phyloP scores from a whole-genome alignment of 108 stramenopile genomes.

The Cyclotella distinguenda region DNA sequence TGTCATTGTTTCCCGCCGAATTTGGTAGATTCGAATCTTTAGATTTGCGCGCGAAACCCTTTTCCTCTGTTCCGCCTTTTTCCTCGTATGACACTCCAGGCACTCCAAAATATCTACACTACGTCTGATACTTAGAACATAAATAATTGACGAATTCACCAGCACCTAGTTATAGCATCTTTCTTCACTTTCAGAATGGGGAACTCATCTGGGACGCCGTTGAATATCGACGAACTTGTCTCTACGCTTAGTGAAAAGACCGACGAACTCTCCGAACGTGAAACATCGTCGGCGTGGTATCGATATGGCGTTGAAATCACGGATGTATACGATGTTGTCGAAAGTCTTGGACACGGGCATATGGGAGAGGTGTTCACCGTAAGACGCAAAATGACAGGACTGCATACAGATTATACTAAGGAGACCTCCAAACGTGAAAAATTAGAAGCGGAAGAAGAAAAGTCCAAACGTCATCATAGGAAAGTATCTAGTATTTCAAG shows the following conservation, averaged over 20 bases:
- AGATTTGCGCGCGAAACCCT: no score
- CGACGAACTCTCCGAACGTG: slow-evolving; percentile 33
- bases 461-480: background rate
- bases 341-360: slow-evolving; percentile 46
- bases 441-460: slow-evolving; percentile 9
- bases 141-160: no score
- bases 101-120: no score
- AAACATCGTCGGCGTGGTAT: slow-evolving; percentile 52
- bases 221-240: slow-evolving; percentile 11
- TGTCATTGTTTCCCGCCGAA: no score
- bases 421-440: background rate
- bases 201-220: slow-evolving; percentile 1
- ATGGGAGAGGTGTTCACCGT: slow-evolving; percentile 62
- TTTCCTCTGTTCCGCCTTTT: no score
- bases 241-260: slow-evolving; percentile 1
- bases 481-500: background rate
- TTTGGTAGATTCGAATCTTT: no score
- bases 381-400: slow-evolving; percentile 44
- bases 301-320: slow-evolving; percentile 49
- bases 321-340: slow-evolving; percentile 54
- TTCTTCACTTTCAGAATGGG: slow-evolving; percentile 6
- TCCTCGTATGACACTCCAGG: no score
- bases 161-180: no score
- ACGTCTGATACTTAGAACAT: no score
- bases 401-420: slow-evolving; percentile 30